Evolutionary conservation across 2,329 filamentous ascomycete species (phyloP).

Genomic region (Aspergillus puulaauensis): DNA sequence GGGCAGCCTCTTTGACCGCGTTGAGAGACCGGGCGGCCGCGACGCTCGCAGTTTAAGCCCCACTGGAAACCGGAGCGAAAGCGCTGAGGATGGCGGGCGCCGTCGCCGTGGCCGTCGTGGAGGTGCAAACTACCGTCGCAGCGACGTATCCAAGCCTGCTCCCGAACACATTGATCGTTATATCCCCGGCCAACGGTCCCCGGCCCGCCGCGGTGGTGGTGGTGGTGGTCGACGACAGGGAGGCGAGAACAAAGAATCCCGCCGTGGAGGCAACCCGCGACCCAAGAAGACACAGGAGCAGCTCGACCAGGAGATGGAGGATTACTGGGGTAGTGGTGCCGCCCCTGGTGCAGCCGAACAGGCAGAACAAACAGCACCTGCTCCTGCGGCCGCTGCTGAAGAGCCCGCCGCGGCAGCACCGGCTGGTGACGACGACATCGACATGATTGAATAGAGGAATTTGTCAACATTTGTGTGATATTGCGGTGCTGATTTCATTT

Average conservation of each 20-base stretch:
- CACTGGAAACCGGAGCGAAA: constrained; percentile 30
- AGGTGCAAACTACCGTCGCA: constrained; percentile 47
- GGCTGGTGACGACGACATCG: constrained; percentile 57
- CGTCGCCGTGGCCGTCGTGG: constrained; percentile 44
- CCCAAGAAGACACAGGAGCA: constrained; percentile 87
- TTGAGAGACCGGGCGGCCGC: constrained; percentile 48
- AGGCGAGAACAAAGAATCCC: constrained; percentile 29
- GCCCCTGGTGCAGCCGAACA: constrained; percentile 41
- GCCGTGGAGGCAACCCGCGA: constrained; percentile 53
- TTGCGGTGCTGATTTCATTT: background rate
- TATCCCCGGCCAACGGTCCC: constrained; percentile 59
- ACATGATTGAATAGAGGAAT: constrained; percentile 59
- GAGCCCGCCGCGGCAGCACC: constrained; percentile 30
- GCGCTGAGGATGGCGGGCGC: constrained; percentile 31
- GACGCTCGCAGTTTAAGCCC: constrained; percentile 45
- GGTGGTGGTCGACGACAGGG: constrained; percentile 36
- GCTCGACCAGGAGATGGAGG: constrained; percentile 93
- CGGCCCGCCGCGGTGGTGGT: constrained; percentile 47
- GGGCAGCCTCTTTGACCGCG: constrained; percentile 66
- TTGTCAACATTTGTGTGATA: background rate
- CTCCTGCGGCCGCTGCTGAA: constrained; percentile 31
- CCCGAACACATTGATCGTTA: constrained; percentile 76
- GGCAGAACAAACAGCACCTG: constrained; percentile 24
- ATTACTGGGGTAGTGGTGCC: constrained; percentile 69
- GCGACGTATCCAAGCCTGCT: constrained; percentile 55